Percentiles rank a stretch among this genome's conserved stretches.
Conservation (phyloP, 306 rosid species). For the Pueraria montana region DNA sequence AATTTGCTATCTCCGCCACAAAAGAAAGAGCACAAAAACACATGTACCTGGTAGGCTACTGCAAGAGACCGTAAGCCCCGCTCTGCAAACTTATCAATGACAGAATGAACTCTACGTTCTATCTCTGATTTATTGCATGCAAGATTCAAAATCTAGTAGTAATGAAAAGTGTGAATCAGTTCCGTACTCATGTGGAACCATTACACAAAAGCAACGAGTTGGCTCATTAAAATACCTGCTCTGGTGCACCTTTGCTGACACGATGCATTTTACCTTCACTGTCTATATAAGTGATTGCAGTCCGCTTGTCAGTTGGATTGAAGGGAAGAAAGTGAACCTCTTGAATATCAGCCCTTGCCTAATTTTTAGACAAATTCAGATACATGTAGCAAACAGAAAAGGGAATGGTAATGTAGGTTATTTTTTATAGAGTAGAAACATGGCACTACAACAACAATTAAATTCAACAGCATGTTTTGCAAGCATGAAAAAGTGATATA, state of each 20-base stretch:
- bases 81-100: constrained; percentile 82
- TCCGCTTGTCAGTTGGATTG: constrained; percentile 88
- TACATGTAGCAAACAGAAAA: constrained; percentile 29
- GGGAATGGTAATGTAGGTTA: neutral
- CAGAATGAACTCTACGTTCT: constrained; percentile 73
- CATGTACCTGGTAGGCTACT: constrained; percentile 80
- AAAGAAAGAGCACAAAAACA: neutral
- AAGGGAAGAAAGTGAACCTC: constrained; percentile 92
- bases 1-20: neutral
- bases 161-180: constrained; percentile 41
- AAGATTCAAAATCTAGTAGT: constrained; percentile 79
- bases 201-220: neutral
- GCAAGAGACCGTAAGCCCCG: constrained; percentile 91
- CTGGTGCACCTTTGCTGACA: constrained; percentile 94
- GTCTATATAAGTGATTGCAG: constrained; percentile 85
- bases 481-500: constrained; percentile 10
- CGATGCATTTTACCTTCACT: constrained; percentile 79
- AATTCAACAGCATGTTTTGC: constrained; percentile 9
- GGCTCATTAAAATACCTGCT: constrained; percentile 67
- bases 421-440: neutral
- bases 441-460: neutral
- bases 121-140: constrained; percentile 75
- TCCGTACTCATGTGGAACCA: constrained; percentile 33
- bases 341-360: constrained; percentile 85
- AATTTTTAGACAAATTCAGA: constrained; percentile 39